phyloP scores from a whole-genome alignment of 2,329 filamentous ascomycete species.

The Fusarium sp. region DNA sequence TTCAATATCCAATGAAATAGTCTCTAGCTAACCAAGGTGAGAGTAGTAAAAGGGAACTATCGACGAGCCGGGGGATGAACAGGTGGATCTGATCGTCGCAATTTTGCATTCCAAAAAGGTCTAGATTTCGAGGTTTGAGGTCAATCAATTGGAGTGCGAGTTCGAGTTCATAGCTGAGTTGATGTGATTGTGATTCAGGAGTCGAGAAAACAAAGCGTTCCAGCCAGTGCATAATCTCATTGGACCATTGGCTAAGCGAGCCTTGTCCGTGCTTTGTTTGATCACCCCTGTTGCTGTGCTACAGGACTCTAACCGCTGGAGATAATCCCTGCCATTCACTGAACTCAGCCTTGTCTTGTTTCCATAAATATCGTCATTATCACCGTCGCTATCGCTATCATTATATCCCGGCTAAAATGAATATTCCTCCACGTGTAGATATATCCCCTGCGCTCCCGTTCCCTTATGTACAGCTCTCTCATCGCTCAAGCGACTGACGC shows the following conservation, averaged over 20 bases:
- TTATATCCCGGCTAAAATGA: slow-evolving; percentile 58
- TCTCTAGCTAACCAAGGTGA: slow-evolving; percentile 1
- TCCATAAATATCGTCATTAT: neutral
- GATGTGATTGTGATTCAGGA: neutral
- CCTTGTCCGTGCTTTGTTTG: slow-evolving; percentile 5
- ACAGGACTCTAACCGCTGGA: slow-evolving; percentile 8
- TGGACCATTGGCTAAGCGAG: slow-evolving; percentile 11
- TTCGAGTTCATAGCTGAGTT: neutral
- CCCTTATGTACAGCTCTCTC: slow-evolving; percentile 76
- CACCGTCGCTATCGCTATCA: too few relatives aligned
- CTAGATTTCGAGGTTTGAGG: slow-evolving; percentile 6
- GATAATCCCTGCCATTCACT: slow-evolving; percentile 11
- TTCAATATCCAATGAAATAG: slow-evolving; percentile 17
- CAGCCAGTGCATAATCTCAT: neutral
- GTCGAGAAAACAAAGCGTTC: neutral
- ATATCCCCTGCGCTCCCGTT: slow-evolving; percentile 74
- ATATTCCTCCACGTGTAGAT: slow-evolving; percentile 74
- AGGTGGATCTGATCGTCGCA: slow-evolving; percentile 7
- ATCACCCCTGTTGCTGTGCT: slow-evolving; percentile 6
- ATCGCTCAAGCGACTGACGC: slow-evolving; percentile 69
- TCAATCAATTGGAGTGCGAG: neutral
- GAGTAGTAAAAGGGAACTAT: slow-evolving; percentile 28
- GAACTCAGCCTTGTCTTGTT: neutral
- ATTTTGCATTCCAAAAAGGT: slow-evolving; percentile 36
- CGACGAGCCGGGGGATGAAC: slow-evolving; percentile 13